Evolutionary conservation across 139 green algal genomes (phyloP).

Genomic region (Pedinophyceae sp.): DNA sequence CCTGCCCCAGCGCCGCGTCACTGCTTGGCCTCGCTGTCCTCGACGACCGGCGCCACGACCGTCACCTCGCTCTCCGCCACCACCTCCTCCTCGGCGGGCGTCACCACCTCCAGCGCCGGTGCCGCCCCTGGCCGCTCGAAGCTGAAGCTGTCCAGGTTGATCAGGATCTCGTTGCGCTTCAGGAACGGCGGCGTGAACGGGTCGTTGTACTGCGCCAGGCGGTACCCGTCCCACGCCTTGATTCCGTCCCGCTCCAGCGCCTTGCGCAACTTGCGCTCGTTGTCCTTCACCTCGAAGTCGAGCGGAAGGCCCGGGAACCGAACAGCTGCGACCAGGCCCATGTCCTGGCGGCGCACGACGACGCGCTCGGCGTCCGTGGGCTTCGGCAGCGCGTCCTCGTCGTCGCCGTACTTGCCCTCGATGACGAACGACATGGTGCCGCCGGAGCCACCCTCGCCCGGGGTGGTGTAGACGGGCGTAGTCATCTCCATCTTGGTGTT

Average conservation of each 20-base stretch:
- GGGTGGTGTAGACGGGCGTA: constrained; percentile 9
- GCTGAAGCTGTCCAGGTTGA: no score
- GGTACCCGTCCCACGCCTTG: neutral
- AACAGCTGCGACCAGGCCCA: constrained; percentile 4
- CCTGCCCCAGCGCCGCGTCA: no score
- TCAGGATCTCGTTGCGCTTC: constrained; percentile 6
- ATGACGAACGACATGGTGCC: constrained; percentile 7
- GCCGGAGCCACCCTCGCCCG: neutral
- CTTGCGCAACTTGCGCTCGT: neutral
- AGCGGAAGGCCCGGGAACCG: neutral
- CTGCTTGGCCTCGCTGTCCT: no score
- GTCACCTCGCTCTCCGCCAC: no score
- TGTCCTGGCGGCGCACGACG: neutral
- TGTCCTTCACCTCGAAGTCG: constrained; percentile 3
- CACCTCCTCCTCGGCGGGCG: no score
- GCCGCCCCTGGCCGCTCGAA: no score
- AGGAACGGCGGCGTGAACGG: neutral
- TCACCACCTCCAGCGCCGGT: no score
- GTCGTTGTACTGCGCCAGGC: constrained; percentile 9
- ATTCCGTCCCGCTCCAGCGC: constrained; percentile 1
- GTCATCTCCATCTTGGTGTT: constrained; percentile 6
- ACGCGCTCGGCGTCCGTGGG: neutral
- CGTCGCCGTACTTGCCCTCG: neutral
- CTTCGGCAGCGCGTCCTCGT: neutral
- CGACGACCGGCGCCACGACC: no score